Evolutionary conservation across 805 yeast genomes (phyloP).

Genomic region (Candida cerambycidarum): DNA sequence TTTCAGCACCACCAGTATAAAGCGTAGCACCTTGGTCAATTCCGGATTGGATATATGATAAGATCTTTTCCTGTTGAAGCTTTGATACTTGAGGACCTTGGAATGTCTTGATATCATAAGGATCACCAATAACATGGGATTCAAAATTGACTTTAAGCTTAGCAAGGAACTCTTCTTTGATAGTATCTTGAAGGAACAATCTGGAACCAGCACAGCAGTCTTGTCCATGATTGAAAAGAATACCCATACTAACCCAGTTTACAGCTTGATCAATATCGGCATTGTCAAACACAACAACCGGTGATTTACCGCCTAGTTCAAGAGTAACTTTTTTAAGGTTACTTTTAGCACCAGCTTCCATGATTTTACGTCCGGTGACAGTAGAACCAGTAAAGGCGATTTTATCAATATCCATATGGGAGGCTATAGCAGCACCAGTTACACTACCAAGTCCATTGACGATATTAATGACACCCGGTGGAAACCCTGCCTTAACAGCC

Average conservation of each 20-base stretch:
- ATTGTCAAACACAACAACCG: conserved; percentile 39
- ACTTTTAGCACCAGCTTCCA: conserved; percentile 38
- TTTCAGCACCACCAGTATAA: conserved; percentile 5
- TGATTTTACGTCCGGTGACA: conserved; percentile 35
- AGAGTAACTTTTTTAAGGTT: conserved; percentile 41
- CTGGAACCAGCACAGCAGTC: conserved; percentile 48
- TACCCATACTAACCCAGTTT: conserved; percentile 49
- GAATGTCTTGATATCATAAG: conserved; percentile 39
- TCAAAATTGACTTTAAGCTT: conserved; percentile 20
- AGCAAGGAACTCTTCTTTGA: conserved; percentile 29
- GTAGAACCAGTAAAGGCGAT: conserved; percentile 50
- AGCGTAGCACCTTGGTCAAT: conserved; percentile 50
- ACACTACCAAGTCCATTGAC: conserved; percentile 29
- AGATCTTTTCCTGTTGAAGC: conserved; percentile 60
- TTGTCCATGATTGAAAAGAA: conserved; percentile 62
- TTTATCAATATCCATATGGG: conserved; percentile 29
- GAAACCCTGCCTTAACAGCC: conserved; percentile 39
- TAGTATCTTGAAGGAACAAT: conserved; percentile 31
- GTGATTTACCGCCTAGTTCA: conserved; percentile 55
- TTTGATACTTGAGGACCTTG: conserved; percentile 48
- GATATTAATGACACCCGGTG: conserved; percentile 40
- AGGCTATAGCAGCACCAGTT: conserved; percentile 18
- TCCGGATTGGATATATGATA: conserved; percentile 64
- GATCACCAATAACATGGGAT: conserved; percentile 14
- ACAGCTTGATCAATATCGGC: conserved; percentile 43